Evolutionary conservation across 1,139 yeast genomes (phyloP), one percentile per base, ranked within the genome.

Genomic region (Geotrichum cucujoidarum): DNA sequence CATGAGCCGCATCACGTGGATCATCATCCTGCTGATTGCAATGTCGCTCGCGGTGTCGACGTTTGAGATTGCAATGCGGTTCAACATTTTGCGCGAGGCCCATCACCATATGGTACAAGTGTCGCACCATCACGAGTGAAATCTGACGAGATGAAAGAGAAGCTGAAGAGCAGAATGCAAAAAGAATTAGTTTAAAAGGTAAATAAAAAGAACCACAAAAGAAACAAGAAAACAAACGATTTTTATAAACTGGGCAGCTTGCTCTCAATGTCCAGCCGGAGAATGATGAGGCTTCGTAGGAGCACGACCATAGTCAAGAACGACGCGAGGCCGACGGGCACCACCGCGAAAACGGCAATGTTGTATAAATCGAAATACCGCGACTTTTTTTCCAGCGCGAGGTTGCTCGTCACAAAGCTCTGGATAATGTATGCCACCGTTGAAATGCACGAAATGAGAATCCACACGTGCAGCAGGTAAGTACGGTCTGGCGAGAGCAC

Each of bases 281-380:
- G 72, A 34, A 89, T 85, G 57, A 89, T 72, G 44, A 89, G 66
- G 47, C 88, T 78, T 54, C 97, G 70, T 27, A 89, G 68, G 43
- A 90, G 68, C 0, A 90, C 94, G 25, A 89, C 72, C 95, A 90
- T 88, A 4, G 97, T 89, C 24, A 90, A 68, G 60, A 92, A 92
- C 59, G 97, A 87, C 2, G 98, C 97, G 53, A 92, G 61, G 0
- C 98, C 98, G 21, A 92, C 90, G 0, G 98, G 98, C 4, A 92
- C 96, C 46, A 92, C 97, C 1, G 97, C 97, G 71, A 87, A 92
- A 1, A 92, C 97, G 1, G 86, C 90, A 43, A 92, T 85, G 57
- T 86, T 88, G 65, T 89, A 85, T 51, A 92, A 78, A 54, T 89
- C 85, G 40, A 67, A 68, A 5, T 70, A 62, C 18, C 71, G 60